phyloP scores from a whole-genome alignment of 2,329 filamentous ascomycete species.

The Beauveria rudraprayagi region DNA sequence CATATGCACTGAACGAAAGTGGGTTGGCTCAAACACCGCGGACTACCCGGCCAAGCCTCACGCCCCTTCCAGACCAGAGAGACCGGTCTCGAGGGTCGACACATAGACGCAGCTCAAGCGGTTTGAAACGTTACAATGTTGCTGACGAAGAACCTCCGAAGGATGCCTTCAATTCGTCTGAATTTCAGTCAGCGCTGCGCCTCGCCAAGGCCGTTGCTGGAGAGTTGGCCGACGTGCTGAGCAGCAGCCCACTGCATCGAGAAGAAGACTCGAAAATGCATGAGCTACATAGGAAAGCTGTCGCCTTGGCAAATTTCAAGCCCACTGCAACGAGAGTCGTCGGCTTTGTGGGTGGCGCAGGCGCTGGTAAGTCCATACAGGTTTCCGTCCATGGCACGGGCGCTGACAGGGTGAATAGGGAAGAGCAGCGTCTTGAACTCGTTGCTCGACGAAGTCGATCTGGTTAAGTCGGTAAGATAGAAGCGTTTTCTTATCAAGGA shows the following conservation, averaged over 20 bases:
- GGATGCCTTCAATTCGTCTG: constrained; percentile 28
- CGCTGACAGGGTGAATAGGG: constrained; percentile 19
- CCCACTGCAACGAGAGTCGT: constrained; percentile 33
- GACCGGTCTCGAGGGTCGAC: background rate
- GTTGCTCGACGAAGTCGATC: constrained; percentile 30
- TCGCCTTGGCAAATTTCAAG: constrained; percentile 27
- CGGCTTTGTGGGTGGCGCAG: constrained; percentile 41
- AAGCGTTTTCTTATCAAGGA: background rate
- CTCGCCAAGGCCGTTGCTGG: constrained; percentile 26
- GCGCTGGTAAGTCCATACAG: constrained; percentile 27
- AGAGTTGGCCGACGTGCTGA: constrained; percentile 24
- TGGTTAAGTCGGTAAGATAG: constrained; percentile 35
- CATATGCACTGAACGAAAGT: background rate
- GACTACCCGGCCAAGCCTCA: background rate
- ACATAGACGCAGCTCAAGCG: background rate
- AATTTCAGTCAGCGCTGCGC: constrained; percentile 26
- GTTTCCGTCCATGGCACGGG: background rate
- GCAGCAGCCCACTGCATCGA: constrained; percentile 25
- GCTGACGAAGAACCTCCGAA: constrained; percentile 25
- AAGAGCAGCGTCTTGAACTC: constrained; percentile 44
- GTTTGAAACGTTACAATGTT: constrained; percentile 13
- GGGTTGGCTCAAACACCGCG: background rate
- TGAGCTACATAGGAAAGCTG: constrained; percentile 25
- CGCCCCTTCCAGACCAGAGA: background rate
- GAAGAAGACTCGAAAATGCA: constrained; percentile 32